Conservation (phyloP, 192 early-diverging fungal species). For the Coemansia sp. region DNA sequence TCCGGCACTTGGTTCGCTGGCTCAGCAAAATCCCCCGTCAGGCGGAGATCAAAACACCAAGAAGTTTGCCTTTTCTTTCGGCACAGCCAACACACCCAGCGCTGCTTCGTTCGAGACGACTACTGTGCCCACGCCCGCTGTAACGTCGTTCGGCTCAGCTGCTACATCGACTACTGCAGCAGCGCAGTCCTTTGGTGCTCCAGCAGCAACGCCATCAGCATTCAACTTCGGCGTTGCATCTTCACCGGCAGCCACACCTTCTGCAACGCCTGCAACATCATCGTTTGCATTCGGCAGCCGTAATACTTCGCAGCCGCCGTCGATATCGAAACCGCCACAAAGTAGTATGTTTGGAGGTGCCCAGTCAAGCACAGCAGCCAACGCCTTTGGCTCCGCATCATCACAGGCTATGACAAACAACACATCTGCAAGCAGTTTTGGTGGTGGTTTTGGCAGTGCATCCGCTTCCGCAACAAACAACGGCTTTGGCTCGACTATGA, state of each 20-base stretch:
- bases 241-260: conserved; percentile 29
- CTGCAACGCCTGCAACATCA: conserved; percentile 15
- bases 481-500: conserved; percentile 7
- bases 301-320: conserved; percentile 12
- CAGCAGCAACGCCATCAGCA: conserved; percentile 32
- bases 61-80: conserved; percentile 31
- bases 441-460: conserved; percentile 14
- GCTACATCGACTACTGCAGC: conserved; percentile 5
- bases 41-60: conserved; percentile 14
- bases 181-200: conserved; percentile 30
- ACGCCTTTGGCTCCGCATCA: conserved; percentile 22
- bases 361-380: conserved; percentile 4
- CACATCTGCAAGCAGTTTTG: background rate
- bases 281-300: conserved; percentile 18
- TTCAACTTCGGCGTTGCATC: conserved; percentile 36
- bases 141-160: conserved; percentile 26
- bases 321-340: background rate
- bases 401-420: conserved; percentile 3
- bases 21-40: background rate
- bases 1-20: conserved; percentile 8
- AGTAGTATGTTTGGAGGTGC: background rate
- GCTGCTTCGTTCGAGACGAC: conserved; percentile 46
- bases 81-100: conserved; percentile 37
- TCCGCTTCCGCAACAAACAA: conserved; percentile 11
- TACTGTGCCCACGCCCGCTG: conserved; percentile 34